Conservation (phyloP, 1,284 basidiomycete genomes). For the Trichosporon inkin region DNA sequence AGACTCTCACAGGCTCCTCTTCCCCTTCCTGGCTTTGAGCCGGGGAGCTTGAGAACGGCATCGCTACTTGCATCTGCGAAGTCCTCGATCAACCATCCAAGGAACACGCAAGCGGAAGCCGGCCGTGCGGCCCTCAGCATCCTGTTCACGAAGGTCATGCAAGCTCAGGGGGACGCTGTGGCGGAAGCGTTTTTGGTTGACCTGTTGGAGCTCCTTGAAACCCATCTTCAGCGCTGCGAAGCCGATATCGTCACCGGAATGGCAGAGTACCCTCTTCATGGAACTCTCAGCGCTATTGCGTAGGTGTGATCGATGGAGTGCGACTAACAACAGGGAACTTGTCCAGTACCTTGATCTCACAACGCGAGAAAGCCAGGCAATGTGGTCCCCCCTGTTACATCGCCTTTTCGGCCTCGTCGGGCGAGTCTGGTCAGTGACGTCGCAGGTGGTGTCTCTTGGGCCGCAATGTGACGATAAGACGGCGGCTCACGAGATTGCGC, state of each 20-base stretch:
- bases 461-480: slow-evolving; percentile 19
- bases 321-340: slow-evolving; percentile 24
- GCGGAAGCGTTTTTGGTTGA: slow-evolving; percentile 28
- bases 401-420: slow-evolving; percentile 27
- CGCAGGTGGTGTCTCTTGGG: slow-evolving; percentile 40
- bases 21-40: slow-evolving; percentile 40
- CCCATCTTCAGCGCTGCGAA: slow-evolving; percentile 30
- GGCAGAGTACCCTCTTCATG: slow-evolving; percentile 43
- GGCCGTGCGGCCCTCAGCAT: slow-evolving; percentile 43
- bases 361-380: slow-evolving; percentile 7
- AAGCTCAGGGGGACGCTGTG: slow-evolving; percentile 13
- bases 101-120: slow-evolving; percentile 48
- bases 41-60: slow-evolving; percentile 18
- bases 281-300: slow-evolving; percentile 38
- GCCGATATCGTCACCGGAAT: slow-evolving; percentile 34
- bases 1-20: slow-evolving; percentile 38
- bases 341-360: slow-evolving; percentile 27
- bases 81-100: slow-evolving; percentile 37
- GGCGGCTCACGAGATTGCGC: slow-evolving; percentile 48
- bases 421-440: slow-evolving; percentile 42
- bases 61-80: slow-evolving; percentile 30
- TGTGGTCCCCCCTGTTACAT: slow-evolving; percentile 32
- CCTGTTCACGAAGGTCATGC: slow-evolving; percentile 34
- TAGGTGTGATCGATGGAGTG: slow-evolving; percentile 16
- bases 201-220: slow-evolving; percentile 32